These are phyloP conservation scores for Copromyces sp. DNA, from an alignment of 495 filamentous ascomycete genomes.

Conservation along the genomic window DNA sequence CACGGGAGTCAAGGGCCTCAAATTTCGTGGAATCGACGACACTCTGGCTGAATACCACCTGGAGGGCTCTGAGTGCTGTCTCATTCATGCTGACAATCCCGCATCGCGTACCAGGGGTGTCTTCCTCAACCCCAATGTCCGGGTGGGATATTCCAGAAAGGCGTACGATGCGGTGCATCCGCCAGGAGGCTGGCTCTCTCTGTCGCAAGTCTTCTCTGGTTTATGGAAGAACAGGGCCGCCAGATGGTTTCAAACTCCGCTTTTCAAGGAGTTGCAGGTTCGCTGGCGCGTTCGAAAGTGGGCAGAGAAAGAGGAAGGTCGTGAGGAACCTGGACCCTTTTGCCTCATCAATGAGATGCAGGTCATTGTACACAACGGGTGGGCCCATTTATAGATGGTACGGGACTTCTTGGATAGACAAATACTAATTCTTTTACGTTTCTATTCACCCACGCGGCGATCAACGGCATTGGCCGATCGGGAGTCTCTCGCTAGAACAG, in stretches of 20 bases:
- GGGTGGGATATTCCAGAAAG: conserved; percentile 55
- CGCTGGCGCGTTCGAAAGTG: conserved; percentile 30
- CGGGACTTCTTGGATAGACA: neutral
- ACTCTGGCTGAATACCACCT: conserved; percentile 56
- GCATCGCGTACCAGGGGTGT: conserved; percentile 42
- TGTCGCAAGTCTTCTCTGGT: conserved; percentile 14
- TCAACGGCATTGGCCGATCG: neutral
- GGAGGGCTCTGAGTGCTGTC: conserved; percentile 74
- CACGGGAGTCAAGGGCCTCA: conserved; percentile 15
- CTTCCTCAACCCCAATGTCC: conserved; percentile 68
- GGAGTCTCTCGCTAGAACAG: neutral
- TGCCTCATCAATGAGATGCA: conserved; percentile 85
- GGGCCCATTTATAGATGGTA: conserved; percentile 54
- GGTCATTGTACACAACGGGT: conserved; percentile 61
- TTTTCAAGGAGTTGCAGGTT: conserved; percentile 24
- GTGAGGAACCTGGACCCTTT: conserved; percentile 44
- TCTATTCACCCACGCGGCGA: neutral
- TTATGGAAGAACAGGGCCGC: conserved; percentile 40
- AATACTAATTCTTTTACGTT: neutral
- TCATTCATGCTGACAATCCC: conserved; percentile 70
- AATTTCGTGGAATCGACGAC: conserved; percentile 65
- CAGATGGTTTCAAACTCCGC: conserved; percentile 18
- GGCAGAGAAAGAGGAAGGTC: conserved; percentile 29
- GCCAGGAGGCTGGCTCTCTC: conserved; percentile 22
- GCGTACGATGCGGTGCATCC: conserved; percentile 42